phyloP scores from a whole-genome alignment of 441 rosid genomes.

The Aleurites moluccanus region DNA sequence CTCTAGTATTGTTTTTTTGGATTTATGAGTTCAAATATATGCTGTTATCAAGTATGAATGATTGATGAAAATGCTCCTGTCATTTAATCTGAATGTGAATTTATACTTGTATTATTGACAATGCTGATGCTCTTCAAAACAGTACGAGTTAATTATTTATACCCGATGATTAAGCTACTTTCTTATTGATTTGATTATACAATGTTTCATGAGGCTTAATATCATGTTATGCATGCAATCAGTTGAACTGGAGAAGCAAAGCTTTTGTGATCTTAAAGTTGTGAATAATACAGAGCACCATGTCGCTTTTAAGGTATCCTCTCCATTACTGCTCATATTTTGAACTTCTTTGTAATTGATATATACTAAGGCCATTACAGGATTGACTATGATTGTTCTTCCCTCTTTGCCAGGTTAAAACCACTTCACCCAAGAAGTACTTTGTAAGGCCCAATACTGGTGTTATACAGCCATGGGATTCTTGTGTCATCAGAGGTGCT shows the following conservation, averaged over 20 bases:
- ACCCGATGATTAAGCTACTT: neutral
- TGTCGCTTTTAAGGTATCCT: conserved; percentile 86
- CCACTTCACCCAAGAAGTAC: conserved; percentile 98
- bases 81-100: neutral
- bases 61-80: neutral
- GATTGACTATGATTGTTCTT: neutral
- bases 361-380: neutral
- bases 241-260: conserved; percentile 91
- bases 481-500: conserved; percentile 76
- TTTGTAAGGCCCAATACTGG: conserved; percentile 97
- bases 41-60: neutral
- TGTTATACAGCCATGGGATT: conserved; percentile 94
- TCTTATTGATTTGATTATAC: neutral
- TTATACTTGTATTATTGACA: neutral
- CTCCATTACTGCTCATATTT: neutral
- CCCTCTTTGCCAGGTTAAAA: conserved; percentile 66
- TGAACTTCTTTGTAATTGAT: conserved; percentile 9
- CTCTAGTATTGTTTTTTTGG: neutral
- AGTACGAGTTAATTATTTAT: neutral
- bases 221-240: conserved; percentile 31
- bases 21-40: neutral
- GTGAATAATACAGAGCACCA: conserved; percentile 82
- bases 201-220: conserved; percentile 20
- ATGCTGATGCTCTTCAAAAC: conserved; percentile 15
- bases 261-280: conserved; percentile 86